These are phyloP conservation scores for Fraxinus baroniana DNA, from an alignment of 305 asterid species.

Conservation along the genomic window DNA sequence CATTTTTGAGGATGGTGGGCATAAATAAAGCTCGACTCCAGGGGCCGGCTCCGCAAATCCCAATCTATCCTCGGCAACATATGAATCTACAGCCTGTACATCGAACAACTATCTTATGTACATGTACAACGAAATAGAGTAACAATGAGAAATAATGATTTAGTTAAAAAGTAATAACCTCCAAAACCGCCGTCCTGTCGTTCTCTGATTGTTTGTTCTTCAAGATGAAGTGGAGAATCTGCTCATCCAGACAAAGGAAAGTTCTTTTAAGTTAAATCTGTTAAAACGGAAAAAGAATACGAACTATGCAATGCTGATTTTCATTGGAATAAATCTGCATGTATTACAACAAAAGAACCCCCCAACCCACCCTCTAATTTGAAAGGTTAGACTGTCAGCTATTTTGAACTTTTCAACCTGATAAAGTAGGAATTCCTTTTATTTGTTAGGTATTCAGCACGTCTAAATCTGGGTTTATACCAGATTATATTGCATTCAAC, in stretches of 20 bases:
- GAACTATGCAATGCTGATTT: background rate
- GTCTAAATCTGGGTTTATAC: background rate
- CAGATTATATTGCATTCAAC: background rate
- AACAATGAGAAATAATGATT: background rate
- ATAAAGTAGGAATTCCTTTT: background rate
- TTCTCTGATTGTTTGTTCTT: constrained; percentile 53
- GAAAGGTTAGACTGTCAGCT: background rate
- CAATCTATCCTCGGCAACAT: constrained; percentile 66
- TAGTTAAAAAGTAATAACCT: constrained; percentile 43
- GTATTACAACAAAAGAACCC: background rate
- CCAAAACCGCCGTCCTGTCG: constrained; percentile 51
- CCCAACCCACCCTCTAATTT: background rate
- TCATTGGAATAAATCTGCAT: background rate
- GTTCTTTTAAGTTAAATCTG: background rate
- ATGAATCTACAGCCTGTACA: constrained; percentile 69
- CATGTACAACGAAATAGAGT: background rate
- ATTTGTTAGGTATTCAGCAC: background rate
- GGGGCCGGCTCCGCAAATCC: constrained; percentile 84
- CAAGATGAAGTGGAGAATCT: constrained; percentile 72
- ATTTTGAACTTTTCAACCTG: background rate
- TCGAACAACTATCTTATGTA: background rate
- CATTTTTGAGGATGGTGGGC: constrained; percentile 60
- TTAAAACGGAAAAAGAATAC: background rate
- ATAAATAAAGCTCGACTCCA: constrained; percentile 82
- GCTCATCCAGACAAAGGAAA: constrained; percentile 27